These are phyloP conservation scores for Fusarium tricinctum DNA, from an alignment of 2,329 filamentous ascomycete species.

Conservation along the genomic window DNA sequence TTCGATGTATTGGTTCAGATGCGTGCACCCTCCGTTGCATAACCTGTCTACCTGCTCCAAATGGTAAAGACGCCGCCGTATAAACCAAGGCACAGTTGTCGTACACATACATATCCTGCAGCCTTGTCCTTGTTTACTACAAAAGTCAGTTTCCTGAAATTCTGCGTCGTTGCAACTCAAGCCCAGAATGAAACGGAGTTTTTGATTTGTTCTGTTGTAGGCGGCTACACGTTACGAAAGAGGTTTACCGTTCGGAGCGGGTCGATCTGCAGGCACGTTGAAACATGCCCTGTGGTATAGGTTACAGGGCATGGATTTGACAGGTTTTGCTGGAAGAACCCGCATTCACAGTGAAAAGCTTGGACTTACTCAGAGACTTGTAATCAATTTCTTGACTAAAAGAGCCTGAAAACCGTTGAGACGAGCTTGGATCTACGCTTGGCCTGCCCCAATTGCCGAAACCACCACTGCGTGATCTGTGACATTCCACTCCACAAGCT, in stretches of 20 bases:
- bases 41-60: neutral
- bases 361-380: conserved; percentile 14
- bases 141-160: neutral
- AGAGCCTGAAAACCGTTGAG: conserved; percentile 9
- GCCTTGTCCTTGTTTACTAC: neutral
- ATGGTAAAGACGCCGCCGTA: conserved; percentile 8
- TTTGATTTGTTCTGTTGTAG: neutral
- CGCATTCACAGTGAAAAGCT: neutral
- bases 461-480: conserved; percentile 18
- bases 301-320: no score
- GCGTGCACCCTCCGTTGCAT: conserved; percentile 16
- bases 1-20: conserved; percentile 21
- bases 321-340: no score
- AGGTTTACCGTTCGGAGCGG: conserved; percentile 19
- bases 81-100: neutral
- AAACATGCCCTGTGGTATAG: conserved; percentile 8
- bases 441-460: conserved; percentile 27
- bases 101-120: neutral
- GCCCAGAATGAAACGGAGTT: conserved; percentile 29
- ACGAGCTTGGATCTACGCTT: conserved; percentile 3
- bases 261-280: conserved; percentile 6
- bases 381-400: conserved; percentile 21
- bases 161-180: neutral
- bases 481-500: conserved; percentile 17
- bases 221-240: conserved; percentile 1